Evolutionary conservation across 495 filamentous ascomycete genomes (phyloP), one percentile per base, ranked within the genome.

Genomic region (Polyplosphaeria fusca): DNA sequence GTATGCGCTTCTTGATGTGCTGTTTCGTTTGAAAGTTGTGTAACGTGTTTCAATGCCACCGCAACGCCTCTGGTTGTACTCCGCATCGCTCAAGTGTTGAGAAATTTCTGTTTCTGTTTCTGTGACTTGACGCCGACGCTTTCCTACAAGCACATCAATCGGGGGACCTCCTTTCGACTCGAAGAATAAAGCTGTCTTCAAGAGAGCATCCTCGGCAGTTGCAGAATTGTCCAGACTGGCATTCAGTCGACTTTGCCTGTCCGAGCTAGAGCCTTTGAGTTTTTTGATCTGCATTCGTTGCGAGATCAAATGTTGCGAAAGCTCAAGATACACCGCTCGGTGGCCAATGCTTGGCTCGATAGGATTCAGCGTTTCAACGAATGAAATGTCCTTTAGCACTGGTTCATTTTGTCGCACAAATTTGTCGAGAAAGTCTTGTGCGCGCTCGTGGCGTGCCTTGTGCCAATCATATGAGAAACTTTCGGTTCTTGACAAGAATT

Each of bases 381-480:
- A 62, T 13, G 24, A 7, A 23, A 70, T 66, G 14, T 65, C 19
- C 3, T 58, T 42, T 3, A 70, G 49, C 2, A 55, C 20, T 5
- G 56, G 39, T n/a, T 55, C 25, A 39, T 71, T 71, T 19, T 65
- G 63, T 5, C 70, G 65, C 5, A 60, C 67, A 49, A 71, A 73
- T 1, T 22, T 44, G 42, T 70, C 66, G 4, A 73, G 38, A 47
- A 73, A 73, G 3, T 19, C 18, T 51, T 68, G 65, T 3, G 50
- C 58, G 2, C 47, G 30, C 30, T 60, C 39, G 39, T 65, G 63
- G 4, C 65, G 50, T 12, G 46, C 61, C 28, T 55, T 16, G 51
- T 70, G 65, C 61, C 65, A 61, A 5, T 47, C 12, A 1, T 28
- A 23, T 13, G 67, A 68, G n/a, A 58, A 51, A 9, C 22, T 56